Evolutionary conservation across 768 basidiomycete species (phyloP), one percentile per base, ranked within the genome.

Genomic region (Tricholoma bakamatsutake): DNA sequence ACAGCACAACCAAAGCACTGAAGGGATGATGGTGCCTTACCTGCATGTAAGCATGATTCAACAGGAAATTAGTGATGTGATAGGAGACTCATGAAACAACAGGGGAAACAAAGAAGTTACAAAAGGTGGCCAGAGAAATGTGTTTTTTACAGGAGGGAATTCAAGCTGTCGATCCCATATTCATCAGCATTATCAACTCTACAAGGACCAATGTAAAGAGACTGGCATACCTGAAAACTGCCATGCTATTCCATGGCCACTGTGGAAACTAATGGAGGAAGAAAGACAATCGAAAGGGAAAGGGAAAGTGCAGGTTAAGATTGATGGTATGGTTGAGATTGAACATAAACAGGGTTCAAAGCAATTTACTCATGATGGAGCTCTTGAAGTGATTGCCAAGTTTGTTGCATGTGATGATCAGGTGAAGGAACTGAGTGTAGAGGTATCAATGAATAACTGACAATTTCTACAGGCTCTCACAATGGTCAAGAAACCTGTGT

Each of bases 401-500:
- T 46, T 46, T 18, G 43, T 46, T 46, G 43, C 43, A 28, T 46
- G 43, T 28, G 43, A 46, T 7, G 27, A 46, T 9, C 43, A 46
- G 43, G 43, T 46, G 15, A 12, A 10, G 43, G 11, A 46, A 27
- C 4, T 46, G 1, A 15, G 15, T 46, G 43, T 46, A n/a, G n/a
- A n/a, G 43, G 11, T 21, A 42, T 42, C 11, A 10, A 42, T 42
- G 40, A 42, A 10, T 42, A 2, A 10, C 40, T 42, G 40, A 42
- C 40, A 42, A 28, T 24, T 46, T 2, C 8, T 3, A 24, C 24
- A 61, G 61, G 33, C 58, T 12, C 33, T 57, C 2, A n/a, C 42
- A 17, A n/a, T 61, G 15, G 57, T 45, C 3, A 43, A 28, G n/a
- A 61, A 61, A 35, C 17, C 50, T 3, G 5, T 43, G 1, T 61